These are phyloP conservation scores for Pichia occidentalis DNA, from an alignment of 805 yeast genomes.

Conservation along the genomic window DNA sequence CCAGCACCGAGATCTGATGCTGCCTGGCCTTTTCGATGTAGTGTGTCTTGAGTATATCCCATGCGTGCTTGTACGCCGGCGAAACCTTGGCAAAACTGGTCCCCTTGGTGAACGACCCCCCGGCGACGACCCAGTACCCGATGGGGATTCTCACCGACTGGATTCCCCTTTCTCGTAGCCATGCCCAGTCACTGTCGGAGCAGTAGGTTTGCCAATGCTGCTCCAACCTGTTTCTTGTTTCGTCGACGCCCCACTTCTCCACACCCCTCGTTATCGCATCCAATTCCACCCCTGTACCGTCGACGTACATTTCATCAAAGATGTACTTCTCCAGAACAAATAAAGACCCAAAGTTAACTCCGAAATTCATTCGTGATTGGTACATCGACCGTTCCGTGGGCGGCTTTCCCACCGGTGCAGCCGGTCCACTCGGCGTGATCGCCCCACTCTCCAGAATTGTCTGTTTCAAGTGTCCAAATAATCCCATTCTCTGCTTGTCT, in stretches of 20 bases:
- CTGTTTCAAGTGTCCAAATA: constrained; percentile 16
- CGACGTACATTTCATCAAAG: constrained; percentile 52
- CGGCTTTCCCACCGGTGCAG: constrained; percentile 29
- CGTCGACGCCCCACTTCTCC: constrained; percentile 44
- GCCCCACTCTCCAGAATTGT: constrained; percentile 2
- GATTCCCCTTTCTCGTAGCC: constrained; percentile 61
- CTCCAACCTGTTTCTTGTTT: constrained; percentile 48
- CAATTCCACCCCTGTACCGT: constrained; percentile 58
- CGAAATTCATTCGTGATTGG: constrained; percentile 59
- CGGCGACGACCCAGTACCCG: constrained; percentile 84
- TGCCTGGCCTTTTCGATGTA: constrained; percentile 54
- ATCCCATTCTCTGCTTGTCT: not conserved
- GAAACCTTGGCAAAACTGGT: constrained; percentile 56
- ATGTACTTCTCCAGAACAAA: constrained; percentile 82
- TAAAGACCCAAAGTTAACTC: constrained; percentile 79
- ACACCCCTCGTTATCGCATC: constrained; percentile 57
- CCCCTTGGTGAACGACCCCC: constrained; percentile 48
- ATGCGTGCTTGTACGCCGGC: constrained; percentile 62
- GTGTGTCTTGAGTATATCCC: constrained; percentile 49
- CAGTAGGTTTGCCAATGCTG: constrained; percentile 62
- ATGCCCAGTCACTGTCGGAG: constrained; percentile 69
- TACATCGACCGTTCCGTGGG: constrained; percentile 45
- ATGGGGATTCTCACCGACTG: constrained; percentile 80
- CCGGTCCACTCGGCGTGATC: constrained; percentile 17
- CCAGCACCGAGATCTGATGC: constrained; percentile 62